Conservation (phyloP, 371 early-diverging fungal species). For the Batkoa obscura region DNA sequence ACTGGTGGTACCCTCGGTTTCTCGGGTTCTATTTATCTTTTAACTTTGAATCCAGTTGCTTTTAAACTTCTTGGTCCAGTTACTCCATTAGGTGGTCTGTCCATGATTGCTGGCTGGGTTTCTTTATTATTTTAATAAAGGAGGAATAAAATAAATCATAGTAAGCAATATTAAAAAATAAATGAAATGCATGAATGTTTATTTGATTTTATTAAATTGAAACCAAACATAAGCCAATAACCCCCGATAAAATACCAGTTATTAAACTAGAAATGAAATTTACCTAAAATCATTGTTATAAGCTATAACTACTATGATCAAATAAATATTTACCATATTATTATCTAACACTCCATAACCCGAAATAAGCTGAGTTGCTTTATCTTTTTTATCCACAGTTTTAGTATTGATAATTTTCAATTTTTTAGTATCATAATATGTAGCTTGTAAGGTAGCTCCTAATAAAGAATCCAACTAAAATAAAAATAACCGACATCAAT, state of each 20-base stretch:
- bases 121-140: slow-evolving; percentile 23
- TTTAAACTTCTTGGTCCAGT: slow-evolving; percentile 37
- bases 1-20: slow-evolving; percentile 40
- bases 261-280: slow-evolving; percentile 29
- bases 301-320: background rate
- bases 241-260: slow-evolving; percentile 16
- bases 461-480: slow-evolving; percentile 55
- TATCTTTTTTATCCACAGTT: slow-evolving; percentile 14
- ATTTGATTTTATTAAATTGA: background rate
- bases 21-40: slow-evolving; percentile 38
- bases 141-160: background rate
- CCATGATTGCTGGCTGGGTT: slow-evolving; percentile 54
- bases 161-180: background rate
- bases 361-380: slow-evolving; percentile 25
- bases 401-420: slow-evolving; percentile 26
- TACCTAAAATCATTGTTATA: slow-evolving; percentile 19
- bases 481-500: background rate
- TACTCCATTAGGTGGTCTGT: slow-evolving; percentile 56
- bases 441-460: slow-evolving; percentile 60
- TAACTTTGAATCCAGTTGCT: slow-evolving; percentile 21
- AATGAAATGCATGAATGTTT: no score
- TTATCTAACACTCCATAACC: slow-evolving; percentile 53
- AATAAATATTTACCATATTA: slow-evolving; percentile 32
- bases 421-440: slow-evolving; percentile 36
- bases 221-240: slow-evolving; percentile 10